Evolutionary conservation across 495 filamentous ascomycete species (phyloP), one percentile per base, ranked within the genome.

Genomic region (Hyphodiscus hymeniophilus): DNA sequence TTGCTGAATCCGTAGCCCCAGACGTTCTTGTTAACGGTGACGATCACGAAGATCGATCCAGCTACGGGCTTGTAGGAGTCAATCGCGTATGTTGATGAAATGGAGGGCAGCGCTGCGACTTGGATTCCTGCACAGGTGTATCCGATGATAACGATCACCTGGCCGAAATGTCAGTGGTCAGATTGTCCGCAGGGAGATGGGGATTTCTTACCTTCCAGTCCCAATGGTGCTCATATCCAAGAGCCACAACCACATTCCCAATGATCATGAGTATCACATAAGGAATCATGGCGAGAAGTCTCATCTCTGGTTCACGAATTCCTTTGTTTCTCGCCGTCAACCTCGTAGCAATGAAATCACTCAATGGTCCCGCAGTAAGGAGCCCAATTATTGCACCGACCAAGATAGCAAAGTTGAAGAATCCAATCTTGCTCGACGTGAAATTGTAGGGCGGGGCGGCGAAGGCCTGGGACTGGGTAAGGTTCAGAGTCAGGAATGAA

Each of bases 401-500:
- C 63, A 65, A 56, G 18, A 78, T 60, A 4, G 68, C 68, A 0
- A 70, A 59, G 32, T 73, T 57, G 47, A 73, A 75, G 55, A 74
- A 69, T 16, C 71, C 64, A 46, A 61, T 61, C 24, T 52, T 52
- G 18, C 51, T 45, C 6, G 66, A 61, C 33, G 60, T 68, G 61
- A 74, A 75, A 51, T 74, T 73, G 55, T 83, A 84, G 0, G 79
- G 80, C 13, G 79, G 77, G 0, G 68, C 72, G 15, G 72, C 73
- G 52, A 84, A 81, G 3, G 63, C 75, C 59, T 82, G 76, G 16
- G 67, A 67, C 56, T 82, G 79, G 1, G 77, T 81, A 16, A 83
- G 63, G 60, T 82, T 84, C 45, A 81, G 49, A 3, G 72, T 76
- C 41, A 83, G 60, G 64, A 80, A 81, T 20, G 61, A 68, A 41